These are phyloP conservation scores for Nepenthes mirabilis DNA, from an alignment of 148 eudicot species.

Conservation along the genomic window DNA sequence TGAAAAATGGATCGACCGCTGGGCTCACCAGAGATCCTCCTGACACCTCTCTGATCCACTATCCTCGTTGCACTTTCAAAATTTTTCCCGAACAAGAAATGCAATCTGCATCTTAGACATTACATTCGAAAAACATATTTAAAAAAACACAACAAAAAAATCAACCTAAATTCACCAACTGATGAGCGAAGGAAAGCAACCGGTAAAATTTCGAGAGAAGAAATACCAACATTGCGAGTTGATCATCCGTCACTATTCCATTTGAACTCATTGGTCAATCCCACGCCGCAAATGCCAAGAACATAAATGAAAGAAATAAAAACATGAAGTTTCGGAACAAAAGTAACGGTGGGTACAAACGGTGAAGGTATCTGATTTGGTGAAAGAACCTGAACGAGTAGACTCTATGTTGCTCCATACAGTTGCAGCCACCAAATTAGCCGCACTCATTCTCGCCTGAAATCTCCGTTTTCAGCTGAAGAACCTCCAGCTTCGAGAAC, in stretches of 20 bases:
- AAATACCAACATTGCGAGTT: conserved; percentile 54
- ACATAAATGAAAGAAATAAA: conserved; percentile 1
- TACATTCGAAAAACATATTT: background rate
- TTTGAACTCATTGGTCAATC: conserved; percentile 9
- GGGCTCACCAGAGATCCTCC: conserved; percentile 49
- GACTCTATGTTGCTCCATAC: conserved; percentile 57
- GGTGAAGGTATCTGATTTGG: background rate
- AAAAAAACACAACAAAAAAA: background rate
- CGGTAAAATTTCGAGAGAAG: background rate
- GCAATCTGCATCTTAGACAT: conserved; percentile 31
- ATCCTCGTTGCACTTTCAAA: conserved; percentile 80
- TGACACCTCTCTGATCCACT: conserved; percentile 76
- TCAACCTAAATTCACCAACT: background rate
- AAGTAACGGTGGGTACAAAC: background rate
- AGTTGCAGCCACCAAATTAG: conserved; percentile 46
- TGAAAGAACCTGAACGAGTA: conserved; percentile 40
- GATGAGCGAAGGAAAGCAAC: background rate
- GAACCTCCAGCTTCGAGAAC: too few relatives aligned
- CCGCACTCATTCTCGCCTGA: conserved; percentile 21
- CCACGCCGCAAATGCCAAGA: background rate
- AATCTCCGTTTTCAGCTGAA: too few relatives aligned
- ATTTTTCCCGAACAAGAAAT: conserved; percentile 76
- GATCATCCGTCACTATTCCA: conserved; percentile 52
- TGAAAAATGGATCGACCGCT: conserved; percentile 77
- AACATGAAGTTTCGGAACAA: background rate